A percentile compares a stretch with the other conserved stretches of the same genome.
These are phyloP conservation scores for Trichophyton mentagrophytes DNA, from an alignment of 2,329 filamentous ascomycete genomes.

Conservation along the genomic window DNA sequence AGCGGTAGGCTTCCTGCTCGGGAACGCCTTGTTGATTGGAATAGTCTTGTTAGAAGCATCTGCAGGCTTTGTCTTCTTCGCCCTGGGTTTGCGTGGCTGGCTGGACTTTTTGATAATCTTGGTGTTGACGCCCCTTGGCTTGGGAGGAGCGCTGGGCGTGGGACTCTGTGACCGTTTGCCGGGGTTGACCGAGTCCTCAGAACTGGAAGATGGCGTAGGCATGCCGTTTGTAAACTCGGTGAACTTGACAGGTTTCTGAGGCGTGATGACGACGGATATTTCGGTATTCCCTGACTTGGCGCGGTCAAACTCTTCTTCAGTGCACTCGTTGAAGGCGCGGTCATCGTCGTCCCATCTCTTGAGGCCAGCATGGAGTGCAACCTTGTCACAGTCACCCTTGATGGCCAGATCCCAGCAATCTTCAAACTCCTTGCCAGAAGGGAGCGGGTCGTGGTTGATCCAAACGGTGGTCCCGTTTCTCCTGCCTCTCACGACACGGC, in stretches of 20 bases:
- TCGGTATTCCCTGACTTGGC: slow-evolving; percentile 28
- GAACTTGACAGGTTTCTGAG: slow-evolving; percentile 20
- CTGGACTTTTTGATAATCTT: not conserved
- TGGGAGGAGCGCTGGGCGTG: not conserved
- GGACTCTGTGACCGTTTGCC: not conserved
- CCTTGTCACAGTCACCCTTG: slow-evolving; percentile 72
- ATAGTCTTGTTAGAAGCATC: slow-evolving; percentile 1
- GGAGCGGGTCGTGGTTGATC: slow-evolving; percentile 84
- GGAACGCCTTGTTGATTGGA: slow-evolving; percentile 8
- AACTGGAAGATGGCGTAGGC: slow-evolving; percentile 1
- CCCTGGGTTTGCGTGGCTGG: slow-evolving; percentile 9
- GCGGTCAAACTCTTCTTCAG: slow-evolving; percentile 33
- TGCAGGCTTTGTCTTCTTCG: not conserved
- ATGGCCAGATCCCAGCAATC: slow-evolving; percentile 90
- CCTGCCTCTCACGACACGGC: slow-evolving; percentile 62
- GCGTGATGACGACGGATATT: slow-evolving; percentile 28
- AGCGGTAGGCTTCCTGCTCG: slow-evolving; percentile 8
- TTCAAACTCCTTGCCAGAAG: slow-evolving; percentile 70
- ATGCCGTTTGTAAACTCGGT: slow-evolving; percentile 20
- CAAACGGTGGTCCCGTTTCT: slow-evolving; percentile 79
- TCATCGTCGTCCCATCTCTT: slow-evolving; percentile 42
- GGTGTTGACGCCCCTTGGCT: not conserved
- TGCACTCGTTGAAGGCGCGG: slow-evolving; percentile 30
- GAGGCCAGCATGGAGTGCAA: slow-evolving; percentile 59
- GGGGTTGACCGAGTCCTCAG: not conserved